These are phyloP conservation scores for Cyberlindnera nakhonratchasimensis DNA, from an alignment of 805 yeast species.

Conservation along the genomic window DNA sequence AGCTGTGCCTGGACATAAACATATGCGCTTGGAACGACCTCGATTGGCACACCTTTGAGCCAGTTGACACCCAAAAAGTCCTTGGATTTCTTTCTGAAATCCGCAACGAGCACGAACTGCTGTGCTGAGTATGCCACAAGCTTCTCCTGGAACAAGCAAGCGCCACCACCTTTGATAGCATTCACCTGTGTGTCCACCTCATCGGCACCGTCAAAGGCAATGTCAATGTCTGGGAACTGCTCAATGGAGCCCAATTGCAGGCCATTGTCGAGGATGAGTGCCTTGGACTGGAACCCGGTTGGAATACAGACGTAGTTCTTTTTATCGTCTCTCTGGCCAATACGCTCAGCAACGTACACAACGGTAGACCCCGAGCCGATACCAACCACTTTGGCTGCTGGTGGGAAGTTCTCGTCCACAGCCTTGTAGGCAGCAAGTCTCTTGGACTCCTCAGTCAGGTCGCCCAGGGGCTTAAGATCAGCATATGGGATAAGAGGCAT, in stretches of 20 bases:
- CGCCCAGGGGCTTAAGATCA: constrained; percentile 29
- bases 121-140: constrained; percentile 80
- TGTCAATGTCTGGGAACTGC: constrained; percentile 76
- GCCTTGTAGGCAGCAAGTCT: constrained; percentile 88
- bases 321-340: constrained; percentile 63
- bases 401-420: constrained; percentile 80
- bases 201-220: constrained; percentile 98
- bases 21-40: constrained; percentile 86
- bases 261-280: constrained; percentile 78
- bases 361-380: constrained; percentile 98
- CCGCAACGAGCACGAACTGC: constrained; percentile 85
- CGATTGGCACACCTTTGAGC: constrained; percentile 93
- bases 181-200: constrained; percentile 82
- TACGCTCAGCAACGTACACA: constrained; percentile 92
- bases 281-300: constrained; percentile 94
- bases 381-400: constrained; percentile 72
- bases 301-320: constrained; percentile 74
- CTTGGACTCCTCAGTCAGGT: constrained; percentile 75
- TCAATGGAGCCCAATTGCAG: constrained; percentile 77
- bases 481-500: constrained; percentile 27
- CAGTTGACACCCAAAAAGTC: constrained; percentile 75
- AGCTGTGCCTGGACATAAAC: constrained; percentile 70
- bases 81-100: constrained; percentile 77
- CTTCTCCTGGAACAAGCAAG: constrained; percentile 95
- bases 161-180: constrained; percentile 98